phyloP scores from a whole-genome alignment of 495 filamentous ascomycete genomes.

The Rhypophila decipiens region DNA sequence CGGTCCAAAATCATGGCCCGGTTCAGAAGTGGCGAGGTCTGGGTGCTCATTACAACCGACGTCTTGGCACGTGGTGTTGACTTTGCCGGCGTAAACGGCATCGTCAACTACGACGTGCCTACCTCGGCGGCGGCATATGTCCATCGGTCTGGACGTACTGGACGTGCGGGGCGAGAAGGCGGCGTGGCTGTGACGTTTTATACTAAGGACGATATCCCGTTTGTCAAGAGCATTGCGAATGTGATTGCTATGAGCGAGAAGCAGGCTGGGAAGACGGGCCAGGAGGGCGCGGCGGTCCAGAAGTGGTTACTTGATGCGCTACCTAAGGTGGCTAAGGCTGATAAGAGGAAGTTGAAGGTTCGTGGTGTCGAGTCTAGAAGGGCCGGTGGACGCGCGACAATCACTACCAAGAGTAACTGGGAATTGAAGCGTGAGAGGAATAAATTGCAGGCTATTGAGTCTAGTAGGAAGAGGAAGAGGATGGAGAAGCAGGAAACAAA shows the following conservation, averaged over 20 bases:
- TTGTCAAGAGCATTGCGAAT: constrained; percentile 87
- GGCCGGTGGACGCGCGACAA: constrained; percentile 45
- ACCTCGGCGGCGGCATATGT: constrained; percentile 83
- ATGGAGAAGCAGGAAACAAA: constrained; percentile 15
- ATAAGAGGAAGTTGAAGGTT: constrained; percentile 74
- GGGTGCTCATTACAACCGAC: constrained; percentile 94
- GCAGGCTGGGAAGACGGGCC: constrained; percentile 36
- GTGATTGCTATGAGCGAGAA: constrained; percentile 82
- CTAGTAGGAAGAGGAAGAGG: constrained; percentile 57
- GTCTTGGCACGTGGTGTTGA: constrained; percentile 86
- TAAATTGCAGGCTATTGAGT: constrained; percentile 63
- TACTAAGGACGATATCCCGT: constrained; percentile 87
- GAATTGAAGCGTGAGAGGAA: constrained; percentile 74
- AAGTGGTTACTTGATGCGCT: constrained; percentile 87
- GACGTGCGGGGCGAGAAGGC: constrained; percentile 77
- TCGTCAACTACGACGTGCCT: constrained; percentile 96
- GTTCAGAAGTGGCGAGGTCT: constrained; percentile 88
- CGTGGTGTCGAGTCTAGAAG: constrained; percentile 75
- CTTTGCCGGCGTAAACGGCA: constrained; percentile 85
- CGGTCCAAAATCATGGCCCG: constrained; percentile 77
- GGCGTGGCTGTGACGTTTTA: constrained; percentile 93
- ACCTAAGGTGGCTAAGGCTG: constrained; percentile 73
- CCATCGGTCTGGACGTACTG: constrained; percentile 88
- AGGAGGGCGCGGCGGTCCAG: constrained; percentile 47
- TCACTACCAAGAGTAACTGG: constrained; percentile 90